Evolutionary conservation across 768 basidiomycete species (phyloP), one percentile per base, ranked within the genome.

Genomic region (Lentinula aciculospora): DNA sequence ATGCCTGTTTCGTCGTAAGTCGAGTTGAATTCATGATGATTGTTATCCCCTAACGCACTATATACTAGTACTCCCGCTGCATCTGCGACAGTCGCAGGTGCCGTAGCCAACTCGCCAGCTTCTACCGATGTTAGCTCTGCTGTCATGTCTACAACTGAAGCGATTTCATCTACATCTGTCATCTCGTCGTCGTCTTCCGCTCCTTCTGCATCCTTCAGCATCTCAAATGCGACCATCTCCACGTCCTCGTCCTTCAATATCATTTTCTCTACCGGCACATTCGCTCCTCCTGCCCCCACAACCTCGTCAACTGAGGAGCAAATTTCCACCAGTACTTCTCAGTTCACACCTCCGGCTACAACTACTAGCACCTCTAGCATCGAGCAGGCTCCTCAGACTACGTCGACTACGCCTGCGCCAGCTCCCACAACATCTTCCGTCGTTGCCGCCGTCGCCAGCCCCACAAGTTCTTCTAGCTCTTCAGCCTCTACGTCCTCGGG

Each of bases 131-230:
- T 64, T 46, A 34, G 54, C 37, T 57, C 56, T 19, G 28, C 58
- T 2, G 31, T 32, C 3, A 3, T 64, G 42, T 57, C 57, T 29
- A 47, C 59, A 4, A 60, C 64, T 3, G 21, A 57, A 25, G 10
- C 44, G 3, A 23, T 53, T 1, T 47, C 55, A 8, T 45, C 58
- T n/a, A 32, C 58, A 7, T 49, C 54, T 13, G 32, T 21, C 21
- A 46, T 45, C n/a, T 53, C 63, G 39, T 60, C 65, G 19, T 29
- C 64, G 5, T 60, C 64, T 8, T 59, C 63, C 19, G 56, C 66
- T 6, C 60, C 66, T 15, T 63, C 63, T 59, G 63, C 65, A 36
- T 61, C 69, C 48, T 61, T 50, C 12, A 50, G 49, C 21, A 25
- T 46, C 29, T 19, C 32, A n/a, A 61, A 60, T 62, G 56, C 61